These are phyloP conservation scores for Neoascochyta sp. DNA, from an alignment of 2,329 filamentous ascomycete species.

Conservation along the genomic window DNA sequence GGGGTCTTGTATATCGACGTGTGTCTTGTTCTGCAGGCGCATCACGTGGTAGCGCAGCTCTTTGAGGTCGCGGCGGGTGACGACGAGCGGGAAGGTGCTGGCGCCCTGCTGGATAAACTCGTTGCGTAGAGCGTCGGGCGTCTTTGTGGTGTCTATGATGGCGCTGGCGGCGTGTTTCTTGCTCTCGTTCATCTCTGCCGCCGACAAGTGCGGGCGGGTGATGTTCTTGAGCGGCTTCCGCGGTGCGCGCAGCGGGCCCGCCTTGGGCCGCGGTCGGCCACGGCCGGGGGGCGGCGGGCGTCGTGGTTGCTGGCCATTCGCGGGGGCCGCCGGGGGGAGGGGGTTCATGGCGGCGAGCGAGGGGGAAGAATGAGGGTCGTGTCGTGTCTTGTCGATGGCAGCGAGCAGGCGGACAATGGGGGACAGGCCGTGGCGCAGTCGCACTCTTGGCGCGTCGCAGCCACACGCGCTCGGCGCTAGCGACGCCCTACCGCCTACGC, in stretches of 20 bases:
- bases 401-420: too few species aligned
- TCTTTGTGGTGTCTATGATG: constrained; percentile 10
- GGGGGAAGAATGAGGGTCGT: too few species aligned
- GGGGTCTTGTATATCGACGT: constrained; percentile 68
- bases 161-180: constrained; percentile 11
- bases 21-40: constrained; percentile 63
- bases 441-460: too few species aligned
- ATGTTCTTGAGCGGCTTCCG: constrained; percentile 35
- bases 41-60: constrained; percentile 85
- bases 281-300: constrained; percentile 26
- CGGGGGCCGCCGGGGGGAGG: constrained; percentile 9
- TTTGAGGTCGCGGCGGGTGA: constrained; percentile 75
- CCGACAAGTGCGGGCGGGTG: constrained; percentile 28
- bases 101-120: constrained; percentile 27
- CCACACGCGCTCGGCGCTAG: too few species aligned
- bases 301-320: constrained; percentile 35
- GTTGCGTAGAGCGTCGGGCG: constrained; percentile 22
- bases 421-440: too few species aligned
- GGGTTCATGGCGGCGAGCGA: constrained; percentile 22
- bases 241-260: constrained; percentile 38
- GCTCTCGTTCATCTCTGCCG: constrained; percentile 32
- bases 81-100: constrained; percentile 60
- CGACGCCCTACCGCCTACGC: too few species aligned
- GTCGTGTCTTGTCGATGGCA: too few species aligned
- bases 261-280: constrained; percentile 32